Percentiles rank a stretch among this genome's conserved stretches.
Evolutionary conservation across 1,139 yeast species (phyloP).

Genomic region (Yarrowia galli): DNA sequence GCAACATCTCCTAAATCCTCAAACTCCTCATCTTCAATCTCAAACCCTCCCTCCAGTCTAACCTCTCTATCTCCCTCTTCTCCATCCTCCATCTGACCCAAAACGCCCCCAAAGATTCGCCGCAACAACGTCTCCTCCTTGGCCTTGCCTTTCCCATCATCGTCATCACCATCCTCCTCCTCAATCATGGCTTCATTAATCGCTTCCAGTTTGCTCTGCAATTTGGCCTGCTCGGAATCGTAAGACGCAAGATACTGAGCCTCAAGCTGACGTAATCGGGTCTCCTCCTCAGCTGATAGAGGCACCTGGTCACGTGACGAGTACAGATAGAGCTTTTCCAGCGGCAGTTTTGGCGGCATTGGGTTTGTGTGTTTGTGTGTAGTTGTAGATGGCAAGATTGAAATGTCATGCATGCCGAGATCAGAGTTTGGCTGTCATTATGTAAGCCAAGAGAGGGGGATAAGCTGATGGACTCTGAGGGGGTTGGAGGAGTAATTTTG

Average conservation of each 20-base stretch:
- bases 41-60: constrained; percentile 23
- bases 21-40: constrained; percentile 27
- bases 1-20: constrained; percentile 24
- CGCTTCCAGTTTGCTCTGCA: constrained; percentile 1
- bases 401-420: neutral
- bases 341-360: neutral
- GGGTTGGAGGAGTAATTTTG: no score
- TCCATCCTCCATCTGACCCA: constrained; percentile 9
- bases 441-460: neutral
- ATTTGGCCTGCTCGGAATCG: constrained; percentile 7
- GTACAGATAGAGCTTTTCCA: constrained; percentile 18
- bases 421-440: constrained; percentile 4
- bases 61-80: constrained; percentile 3
- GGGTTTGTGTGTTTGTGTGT: neutral
- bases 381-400: neutral
- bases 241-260: neutral
- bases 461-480: no score
- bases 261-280: constrained; percentile 16
- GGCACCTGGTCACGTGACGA: constrained; percentile 13
- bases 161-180: neutral
- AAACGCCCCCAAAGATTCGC: constrained; percentile 5
- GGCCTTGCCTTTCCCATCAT: neutral
- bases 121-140: constrained; percentile 3
- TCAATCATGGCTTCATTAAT: constrained; percentile 7
- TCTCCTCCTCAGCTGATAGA: constrained; percentile 21